Evolutionary conservation across 805 yeast genomes (phyloP).

Genomic region (Alloascoidea hylecoeti): DNA sequence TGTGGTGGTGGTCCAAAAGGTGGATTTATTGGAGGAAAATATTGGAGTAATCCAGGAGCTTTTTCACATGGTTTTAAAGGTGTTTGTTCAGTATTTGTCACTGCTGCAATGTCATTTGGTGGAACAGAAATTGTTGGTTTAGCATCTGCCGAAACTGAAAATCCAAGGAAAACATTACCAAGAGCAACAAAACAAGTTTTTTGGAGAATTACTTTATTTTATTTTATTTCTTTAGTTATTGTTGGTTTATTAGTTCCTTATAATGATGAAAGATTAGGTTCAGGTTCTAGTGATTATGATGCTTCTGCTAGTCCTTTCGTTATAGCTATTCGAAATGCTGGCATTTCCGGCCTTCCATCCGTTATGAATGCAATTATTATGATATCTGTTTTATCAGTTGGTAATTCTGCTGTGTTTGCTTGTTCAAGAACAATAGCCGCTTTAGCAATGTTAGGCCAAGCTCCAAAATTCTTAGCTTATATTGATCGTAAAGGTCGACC

Average conservation of each 20-base stretch:
- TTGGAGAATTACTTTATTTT: slow-evolving; percentile 54
- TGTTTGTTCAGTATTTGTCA: slow-evolving; percentile 40
- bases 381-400: slow-evolving; percentile 67
- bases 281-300: slow-evolving; percentile 33
- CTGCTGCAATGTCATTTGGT: slow-evolving; percentile 55
- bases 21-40: slow-evolving; percentile 61
- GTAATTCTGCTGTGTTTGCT: slow-evolving; percentile 65
- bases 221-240: slow-evolving; percentile 43
- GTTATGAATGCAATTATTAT: slow-evolving; percentile 68
- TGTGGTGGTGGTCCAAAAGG: slow-evolving; percentile 66
- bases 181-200: slow-evolving; percentile 57
- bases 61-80: slow-evolving; percentile 28
- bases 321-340: slow-evolving; percentile 58
- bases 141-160: slow-evolving; percentile 60
- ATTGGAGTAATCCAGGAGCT: slow-evolving; percentile 59
- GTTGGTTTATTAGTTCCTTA: slow-evolving; percentile 59
- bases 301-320: slow-evolving; percentile 80
- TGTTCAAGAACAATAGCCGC: slow-evolving; percentile 67
- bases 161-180: slow-evolving; percentile 57
- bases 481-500: slow-evolving; percentile 67
- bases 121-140: slow-evolving; percentile 62
- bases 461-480: slow-evolving; percentile 52
- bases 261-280: slow-evolving; percentile 33
- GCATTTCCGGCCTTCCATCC: slow-evolving; percentile 54
- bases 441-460: slow-evolving; percentile 57